phyloP scores from a whole-genome alignment of 176 grass and related monocot genomes.

The Hyparrhenia diplandra region DNA sequence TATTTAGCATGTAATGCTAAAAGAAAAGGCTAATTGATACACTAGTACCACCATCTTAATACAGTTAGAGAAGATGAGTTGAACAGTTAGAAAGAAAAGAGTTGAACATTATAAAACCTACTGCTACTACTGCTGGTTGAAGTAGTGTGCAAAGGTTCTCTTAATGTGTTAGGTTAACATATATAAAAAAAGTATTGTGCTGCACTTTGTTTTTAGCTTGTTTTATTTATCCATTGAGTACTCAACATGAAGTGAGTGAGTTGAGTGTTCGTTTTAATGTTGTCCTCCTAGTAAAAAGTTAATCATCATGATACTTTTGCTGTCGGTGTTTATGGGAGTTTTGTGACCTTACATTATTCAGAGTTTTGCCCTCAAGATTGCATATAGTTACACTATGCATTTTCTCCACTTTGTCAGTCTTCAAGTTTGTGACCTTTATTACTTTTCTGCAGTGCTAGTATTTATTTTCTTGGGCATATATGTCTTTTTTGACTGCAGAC shows the following conservation, averaged over 20 bases:
- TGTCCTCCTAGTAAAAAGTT: not conserved
- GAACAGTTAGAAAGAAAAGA: not conserved
- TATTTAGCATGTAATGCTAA: not conserved
- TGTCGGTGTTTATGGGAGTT: not conserved
- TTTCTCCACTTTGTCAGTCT: not conserved
- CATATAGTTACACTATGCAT: not conserved
- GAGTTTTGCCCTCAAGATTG: not conserved
- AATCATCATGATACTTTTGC: not conserved
- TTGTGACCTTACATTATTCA: not conserved
- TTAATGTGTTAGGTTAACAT: not conserved
- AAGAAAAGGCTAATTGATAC: not conserved
- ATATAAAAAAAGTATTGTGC: not conserved
- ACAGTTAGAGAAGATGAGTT: not conserved
- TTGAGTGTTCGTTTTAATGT: not conserved
- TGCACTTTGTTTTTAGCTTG: not conserved
- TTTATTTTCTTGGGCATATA: not conserved
- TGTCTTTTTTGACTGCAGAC: not conserved
- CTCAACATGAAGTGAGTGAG: not conserved
- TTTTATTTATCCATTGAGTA: not conserved
- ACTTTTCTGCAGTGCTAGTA: not conserved
- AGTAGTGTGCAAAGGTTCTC: not conserved
- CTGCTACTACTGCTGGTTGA: not conserved
- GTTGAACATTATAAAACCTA: not conserved
- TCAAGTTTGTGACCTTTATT: not conserved
- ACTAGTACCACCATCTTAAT: not conserved